Conservation (phyloP, 73 alveolate species). For the Symbiodinium pilosum region DNA sequence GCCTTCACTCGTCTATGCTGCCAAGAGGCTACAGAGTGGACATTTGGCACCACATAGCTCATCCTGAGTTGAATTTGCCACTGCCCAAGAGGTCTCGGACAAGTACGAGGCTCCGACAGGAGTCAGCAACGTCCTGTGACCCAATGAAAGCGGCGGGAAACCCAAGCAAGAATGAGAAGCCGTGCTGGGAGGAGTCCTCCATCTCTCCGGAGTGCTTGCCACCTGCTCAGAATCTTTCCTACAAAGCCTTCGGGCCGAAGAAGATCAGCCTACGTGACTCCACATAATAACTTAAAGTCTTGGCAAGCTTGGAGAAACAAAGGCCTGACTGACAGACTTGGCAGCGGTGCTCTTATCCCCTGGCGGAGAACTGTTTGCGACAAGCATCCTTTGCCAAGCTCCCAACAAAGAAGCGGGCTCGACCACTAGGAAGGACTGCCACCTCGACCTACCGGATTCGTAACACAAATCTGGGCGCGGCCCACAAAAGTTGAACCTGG, state of each 20-base stretch:
- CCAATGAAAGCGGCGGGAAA: no score
- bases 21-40: background rate
- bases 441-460: background rate
- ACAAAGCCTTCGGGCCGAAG: no score
- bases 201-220: background rate
- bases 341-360: background rate
- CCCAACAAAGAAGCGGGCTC: background rate
- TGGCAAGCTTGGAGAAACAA: background rate
- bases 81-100: no score
- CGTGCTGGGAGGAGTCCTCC: background rate
- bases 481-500: background rate
- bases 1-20: background rate
- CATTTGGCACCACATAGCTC: background rate
- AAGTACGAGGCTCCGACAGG: background rate
- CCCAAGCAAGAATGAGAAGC: no score
- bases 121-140: background rate
- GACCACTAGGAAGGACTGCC: background rate
- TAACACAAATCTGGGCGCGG: background rate
- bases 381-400: no score
- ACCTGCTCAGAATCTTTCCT: background rate
- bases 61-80: no score
- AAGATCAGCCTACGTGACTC: background rate
- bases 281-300: no score
- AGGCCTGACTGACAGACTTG: constrained; percentile 3
- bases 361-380: background rate